phyloP scores from a whole-genome alignment of 148 eudicot genomes.

The Persicaria tinctoria region DNA sequence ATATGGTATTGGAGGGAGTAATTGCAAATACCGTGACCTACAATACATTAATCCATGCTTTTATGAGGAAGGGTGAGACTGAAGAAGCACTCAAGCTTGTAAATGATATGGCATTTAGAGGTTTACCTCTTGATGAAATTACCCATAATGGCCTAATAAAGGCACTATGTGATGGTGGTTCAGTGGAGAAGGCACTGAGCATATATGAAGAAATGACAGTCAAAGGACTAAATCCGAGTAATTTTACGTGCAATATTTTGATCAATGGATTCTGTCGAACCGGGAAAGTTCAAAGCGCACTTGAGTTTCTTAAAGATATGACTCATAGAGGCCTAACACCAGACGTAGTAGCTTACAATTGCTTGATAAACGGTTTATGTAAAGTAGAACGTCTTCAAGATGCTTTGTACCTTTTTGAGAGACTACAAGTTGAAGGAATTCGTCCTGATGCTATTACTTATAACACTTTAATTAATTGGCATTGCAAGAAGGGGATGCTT shows the following conservation, averaged over 20 bases:
- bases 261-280: constrained; percentile 58
- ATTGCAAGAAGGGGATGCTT: constrained; percentile 46
- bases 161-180: constrained; percentile 73
- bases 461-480: constrained; percentile 61
- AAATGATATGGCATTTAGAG: constrained; percentile 82
- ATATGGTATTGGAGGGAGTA: constrained; percentile 87
- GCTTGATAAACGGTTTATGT: constrained; percentile 74
- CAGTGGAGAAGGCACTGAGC: constrained; percentile 69
- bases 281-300: constrained; percentile 58
- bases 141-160: constrained; percentile 70
- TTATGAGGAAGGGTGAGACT: constrained; percentile 41
- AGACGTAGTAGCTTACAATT: constrained; percentile 79
- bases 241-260: constrained; percentile 64
- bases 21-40: constrained; percentile 83
- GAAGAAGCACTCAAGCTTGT: constrained; percentile 80
- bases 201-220: constrained; percentile 78
- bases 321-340: constrained; percentile 62
- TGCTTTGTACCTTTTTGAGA: constrained; percentile 63
- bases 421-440: constrained; percentile 50
- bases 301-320: constrained; percentile 65
- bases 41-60: constrained; percentile 81
- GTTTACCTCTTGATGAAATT: constrained; percentile 58
- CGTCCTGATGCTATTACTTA: constrained; percentile 72
- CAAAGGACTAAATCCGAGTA: constrained; percentile 45
- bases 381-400: constrained; percentile 49